A percentile compares a stretch with the other conserved stretches of the same genome.
Conservation (phyloP, 805 yeast genomes). For the Candida ficus region DNA sequence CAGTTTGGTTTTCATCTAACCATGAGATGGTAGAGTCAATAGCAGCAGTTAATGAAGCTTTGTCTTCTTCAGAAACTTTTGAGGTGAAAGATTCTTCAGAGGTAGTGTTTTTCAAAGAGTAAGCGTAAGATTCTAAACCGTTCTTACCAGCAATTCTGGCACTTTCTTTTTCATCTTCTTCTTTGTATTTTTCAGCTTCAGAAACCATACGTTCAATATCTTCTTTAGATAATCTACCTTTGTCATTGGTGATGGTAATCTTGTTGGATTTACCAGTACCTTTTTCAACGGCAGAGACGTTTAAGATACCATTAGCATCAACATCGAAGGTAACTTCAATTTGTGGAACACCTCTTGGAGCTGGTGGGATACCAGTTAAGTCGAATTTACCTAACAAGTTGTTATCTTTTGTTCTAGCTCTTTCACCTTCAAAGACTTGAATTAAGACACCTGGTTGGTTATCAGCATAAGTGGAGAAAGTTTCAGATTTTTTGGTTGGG, state of each 20-base stretch:
- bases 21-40: constrained; percentile 82
- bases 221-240: constrained; percentile 97
- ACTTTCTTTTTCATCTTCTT: constrained; percentile 94
- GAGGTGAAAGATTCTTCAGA: constrained; percentile 73
- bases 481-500: constrained; percentile 96
- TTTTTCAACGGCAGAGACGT: constrained; percentile 94
- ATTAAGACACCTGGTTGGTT: constrained; percentile 98
- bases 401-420: constrained; percentile 94
- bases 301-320: constrained; percentile 96
- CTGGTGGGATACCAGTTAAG: constrained; percentile 95
- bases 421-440: constrained; percentile 98
- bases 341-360: constrained; percentile 98
- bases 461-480: constrained; percentile 94
- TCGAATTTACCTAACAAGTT: constrained; percentile 96
- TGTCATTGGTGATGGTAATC: constrained; percentile 97
- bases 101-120: constrained; percentile 82
- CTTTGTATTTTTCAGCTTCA: constrained; percentile 97
- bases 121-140: constrained; percentile 91
- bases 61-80: constrained; percentile 67
- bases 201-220: constrained; percentile 97
- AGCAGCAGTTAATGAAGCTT: constrained; percentile 67
- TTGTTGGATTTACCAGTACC: constrained; percentile 97
- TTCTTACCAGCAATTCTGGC: constrained; percentile 90
- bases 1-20: constrained; percentile 93
- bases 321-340: constrained; percentile 95